These are phyloP conservation scores for Cetraspora pellucida DNA, from an alignment of 192 early-diverging fungal species.

Conservation along the genomic window DNA sequence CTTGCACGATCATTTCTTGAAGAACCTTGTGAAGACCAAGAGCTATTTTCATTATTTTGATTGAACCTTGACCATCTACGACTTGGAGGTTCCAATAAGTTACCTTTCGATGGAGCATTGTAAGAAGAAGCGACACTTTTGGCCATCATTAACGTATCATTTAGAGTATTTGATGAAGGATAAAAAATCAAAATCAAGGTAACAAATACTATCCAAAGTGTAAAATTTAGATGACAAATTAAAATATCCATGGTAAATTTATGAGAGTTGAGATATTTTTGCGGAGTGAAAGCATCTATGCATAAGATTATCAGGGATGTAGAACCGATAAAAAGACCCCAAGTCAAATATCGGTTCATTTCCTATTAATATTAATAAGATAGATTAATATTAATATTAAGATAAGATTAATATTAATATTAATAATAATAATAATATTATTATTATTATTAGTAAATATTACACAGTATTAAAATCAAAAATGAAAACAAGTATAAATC, in stretches of 20 bases:
- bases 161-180: conserved; percentile 2
- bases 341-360: conserved; percentile 28
- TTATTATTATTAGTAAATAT: too few relatives aligned
- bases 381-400: background rate
- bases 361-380: conserved; percentile 1
- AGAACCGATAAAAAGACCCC: conserved; percentile 20
- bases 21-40: background rate
- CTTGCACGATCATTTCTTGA: background rate
- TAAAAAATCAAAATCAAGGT: conserved; percentile 28
- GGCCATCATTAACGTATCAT: background rate
- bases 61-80: background rate
- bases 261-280: conserved; percentile 1
- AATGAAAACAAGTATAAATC: too few relatives aligned
- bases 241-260: conserved; percentile 14
- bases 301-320: background rate
- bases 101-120: background rate
- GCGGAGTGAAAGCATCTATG: conserved; percentile 14
- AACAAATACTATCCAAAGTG: conserved; percentile 25
- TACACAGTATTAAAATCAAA: too few relatives aligned
- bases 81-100: background rate
- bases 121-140: background rate
- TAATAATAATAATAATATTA: background rate
- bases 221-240: conserved; percentile 12
- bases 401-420: background rate
- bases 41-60: background rate